Base-by-base conservation (phyloP, 2,329 filamentous ascomycete genomes). In the Alternaria alternata region DNA sequence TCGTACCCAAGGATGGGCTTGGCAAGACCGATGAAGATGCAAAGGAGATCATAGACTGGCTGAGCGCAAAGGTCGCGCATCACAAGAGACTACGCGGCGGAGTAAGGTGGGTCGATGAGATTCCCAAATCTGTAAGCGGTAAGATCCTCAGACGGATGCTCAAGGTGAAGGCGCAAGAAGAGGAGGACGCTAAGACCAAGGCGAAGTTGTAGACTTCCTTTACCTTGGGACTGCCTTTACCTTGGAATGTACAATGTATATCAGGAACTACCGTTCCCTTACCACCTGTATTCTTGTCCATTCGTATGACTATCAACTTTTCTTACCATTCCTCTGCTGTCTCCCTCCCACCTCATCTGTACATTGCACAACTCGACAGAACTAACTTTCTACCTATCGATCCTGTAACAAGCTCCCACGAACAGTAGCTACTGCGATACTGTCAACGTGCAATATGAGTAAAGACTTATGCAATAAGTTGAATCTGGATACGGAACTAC, bases 61-160 rank as follows among this genome's bases (percentile, higher is more conserved):
- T 82, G 39, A 72, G 70, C 11, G 69, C 65, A 20, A 81, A 79
- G 63, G 81, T 83, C 0, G 80, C 82, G 7, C 78, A 79, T 51
- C 81, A 84, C 56, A 84, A 84, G 77, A 77, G 78, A 53, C 66
- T 84, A 32, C 71, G 82, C 38, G 82, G 81, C 8, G 82, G 82
- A 16, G 76, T 83, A 7, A 72, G 74, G 24, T 83, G 82, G 47
- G 75, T 81, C 3, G 81, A 83, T 32, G 81, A 82, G 67, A 81
- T 84, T 8, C 82, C 82, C 0, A 84, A 84, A 75, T 81, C 78
- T 32, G 74, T 79, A 1, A 79, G 76, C 52, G 82, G 82, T 2
- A 84, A 84, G 77, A 84, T 84, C 39, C 55, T 84, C 61, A 72
- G 82, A 59, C 68, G 81, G 39, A 65, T 83, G 46, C 64, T 84